Conservation (phyloP, 2,329 filamentous ascomycete genomes). For the Hypoxylon sp. region DNA sequence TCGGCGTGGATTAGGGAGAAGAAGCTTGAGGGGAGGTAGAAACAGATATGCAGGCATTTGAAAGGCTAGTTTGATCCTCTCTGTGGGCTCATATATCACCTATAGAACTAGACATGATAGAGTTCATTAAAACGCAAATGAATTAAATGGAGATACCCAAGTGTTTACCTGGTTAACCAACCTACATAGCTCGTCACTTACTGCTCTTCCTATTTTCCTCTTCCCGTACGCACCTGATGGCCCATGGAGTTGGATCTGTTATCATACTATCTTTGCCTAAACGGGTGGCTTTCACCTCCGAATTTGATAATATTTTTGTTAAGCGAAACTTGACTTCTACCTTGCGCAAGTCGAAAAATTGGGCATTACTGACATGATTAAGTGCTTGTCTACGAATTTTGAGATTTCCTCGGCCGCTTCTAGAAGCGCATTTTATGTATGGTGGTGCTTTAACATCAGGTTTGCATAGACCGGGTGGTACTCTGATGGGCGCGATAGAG, state of each 20-base stretch:
- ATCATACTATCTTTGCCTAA: too few species aligned
- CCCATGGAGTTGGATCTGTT: background rate
- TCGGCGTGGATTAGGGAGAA: conserved; percentile 71
- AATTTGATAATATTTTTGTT: too few species aligned
- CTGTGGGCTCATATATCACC: background rate
- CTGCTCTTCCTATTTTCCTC: too few species aligned
- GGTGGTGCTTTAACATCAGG: background rate
- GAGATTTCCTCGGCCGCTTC: background rate
- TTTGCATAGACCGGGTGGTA: background rate
- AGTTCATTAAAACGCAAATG: background rate
- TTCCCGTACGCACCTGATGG: too few species aligned
- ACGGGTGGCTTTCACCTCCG: too few species aligned
- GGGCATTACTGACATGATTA: too few species aligned
- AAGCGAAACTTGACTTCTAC: too few species aligned
- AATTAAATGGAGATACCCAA: background rate
- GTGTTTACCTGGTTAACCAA: background rate
- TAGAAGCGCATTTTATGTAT: background rate
- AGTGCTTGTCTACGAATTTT: too few species aligned
- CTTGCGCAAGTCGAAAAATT: too few species aligned
- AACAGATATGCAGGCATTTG: background rate
- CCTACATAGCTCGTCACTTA: too few species aligned
- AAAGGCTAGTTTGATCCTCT: background rate
- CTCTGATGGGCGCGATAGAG: background rate
- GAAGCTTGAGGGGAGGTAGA: conserved; percentile 59
- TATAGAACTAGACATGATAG: background rate